Evolutionary conservation across 208 protist species (phyloP).

Genomic region (Strigomonas galati): DNA sequence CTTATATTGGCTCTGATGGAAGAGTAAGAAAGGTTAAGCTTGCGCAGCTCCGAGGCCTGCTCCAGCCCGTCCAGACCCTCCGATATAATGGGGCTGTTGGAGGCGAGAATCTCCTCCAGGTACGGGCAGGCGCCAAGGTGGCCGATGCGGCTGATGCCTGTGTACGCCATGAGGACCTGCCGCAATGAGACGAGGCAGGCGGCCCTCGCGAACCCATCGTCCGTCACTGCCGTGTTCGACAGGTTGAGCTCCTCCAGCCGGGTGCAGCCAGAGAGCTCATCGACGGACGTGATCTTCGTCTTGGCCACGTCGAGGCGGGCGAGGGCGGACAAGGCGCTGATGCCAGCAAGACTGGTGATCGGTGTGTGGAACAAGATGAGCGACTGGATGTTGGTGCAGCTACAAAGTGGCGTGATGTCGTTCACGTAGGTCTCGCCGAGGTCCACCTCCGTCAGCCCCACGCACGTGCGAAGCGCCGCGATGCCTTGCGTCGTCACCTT

Average conservation of each 20-base stretch:
- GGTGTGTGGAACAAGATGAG: slow-evolving; percentile 22
- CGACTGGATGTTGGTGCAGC: slow-evolving; percentile 15
- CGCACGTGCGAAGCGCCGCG: slow-evolving; percentile 7
- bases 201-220: slow-evolving; percentile 14
- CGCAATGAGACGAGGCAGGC: slow-evolving; percentile 15
- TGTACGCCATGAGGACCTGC: slow-evolving; percentile 22
- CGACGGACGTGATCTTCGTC: slow-evolving; percentile 17
- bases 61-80: slow-evolving; percentile 28
- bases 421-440: slow-evolving; percentile 26
- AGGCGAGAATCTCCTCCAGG: slow-evolving; percentile 29
- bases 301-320: slow-evolving; percentile 31
- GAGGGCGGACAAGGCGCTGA: slow-evolving; percentile 15
- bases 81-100: slow-evolving; percentile 20
- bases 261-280: slow-evolving; percentile 14
- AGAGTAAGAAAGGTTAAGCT: slow-evolving; percentile 36
- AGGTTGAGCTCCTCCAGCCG: slow-evolving; percentile 27
- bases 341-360: slow-evolving; percentile 22
- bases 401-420: slow-evolving; percentile 18
- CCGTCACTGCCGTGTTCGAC: slow-evolving; percentile 24
- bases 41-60: slow-evolving; percentile 12
- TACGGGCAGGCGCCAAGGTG: slow-evolving; percentile 21
- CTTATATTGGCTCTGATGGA: slow-evolving; percentile 15
- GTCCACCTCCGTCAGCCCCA: slow-evolving; percentile 22
- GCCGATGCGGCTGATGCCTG: slow-evolving; percentile 19
- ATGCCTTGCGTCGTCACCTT: slow-evolving; percentile 26